Conservation (phyloP, 1,284 basidiomycete species). For the Albatrellus sp. region DNA sequence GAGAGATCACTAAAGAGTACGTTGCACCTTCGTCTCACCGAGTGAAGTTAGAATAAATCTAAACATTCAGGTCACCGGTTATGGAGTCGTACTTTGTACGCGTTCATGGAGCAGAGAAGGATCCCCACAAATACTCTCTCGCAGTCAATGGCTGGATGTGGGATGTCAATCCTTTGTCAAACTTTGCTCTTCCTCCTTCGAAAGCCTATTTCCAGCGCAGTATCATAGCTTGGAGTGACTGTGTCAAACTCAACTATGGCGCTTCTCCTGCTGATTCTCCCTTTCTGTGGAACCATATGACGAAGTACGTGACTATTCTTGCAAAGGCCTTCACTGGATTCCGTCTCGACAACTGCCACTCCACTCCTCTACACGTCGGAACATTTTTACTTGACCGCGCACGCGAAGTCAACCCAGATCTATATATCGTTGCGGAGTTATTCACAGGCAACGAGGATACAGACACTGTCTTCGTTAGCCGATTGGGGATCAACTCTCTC, state of each 20-base stretch:
- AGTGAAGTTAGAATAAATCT: no score
- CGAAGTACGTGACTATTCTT: constrained; percentile 69
- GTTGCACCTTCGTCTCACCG: constrained; percentile 13
- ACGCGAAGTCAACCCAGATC: constrained; percentile 76
- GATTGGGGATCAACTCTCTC: constrained; percentile 84
- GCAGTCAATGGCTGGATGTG: constrained; percentile 99
- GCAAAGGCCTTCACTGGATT: constrained; percentile 88
- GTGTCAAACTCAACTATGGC: constrained; percentile 95
- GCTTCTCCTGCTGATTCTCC: constrained; percentile 70
- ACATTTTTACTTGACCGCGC: constrained; percentile 86
- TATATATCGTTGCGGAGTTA: constrained; percentile 94
- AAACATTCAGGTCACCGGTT: constrained; percentile 51
- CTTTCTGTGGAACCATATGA: constrained; percentile 94
- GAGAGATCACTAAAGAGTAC: constrained; percentile 66
- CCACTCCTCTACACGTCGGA: constrained; percentile 92
- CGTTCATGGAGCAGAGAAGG: constrained; percentile 46
- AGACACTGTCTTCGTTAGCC: constrained; percentile 83
- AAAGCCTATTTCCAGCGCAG: constrained; percentile 93
- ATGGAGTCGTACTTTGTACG: constrained; percentile 89
- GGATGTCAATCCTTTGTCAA: constrained; percentile 87
- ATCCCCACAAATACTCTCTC: constrained; percentile 64
- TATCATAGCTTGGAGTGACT: constrained; percentile 96
- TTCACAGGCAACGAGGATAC: constrained; percentile 95
- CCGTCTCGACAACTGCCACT: constrained; percentile 97
- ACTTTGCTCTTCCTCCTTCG: constrained; percentile 93